Base-by-base conservation (phyloP, 768 basidiomycete species). In the Hydnomerulius pinastri region DNA sequence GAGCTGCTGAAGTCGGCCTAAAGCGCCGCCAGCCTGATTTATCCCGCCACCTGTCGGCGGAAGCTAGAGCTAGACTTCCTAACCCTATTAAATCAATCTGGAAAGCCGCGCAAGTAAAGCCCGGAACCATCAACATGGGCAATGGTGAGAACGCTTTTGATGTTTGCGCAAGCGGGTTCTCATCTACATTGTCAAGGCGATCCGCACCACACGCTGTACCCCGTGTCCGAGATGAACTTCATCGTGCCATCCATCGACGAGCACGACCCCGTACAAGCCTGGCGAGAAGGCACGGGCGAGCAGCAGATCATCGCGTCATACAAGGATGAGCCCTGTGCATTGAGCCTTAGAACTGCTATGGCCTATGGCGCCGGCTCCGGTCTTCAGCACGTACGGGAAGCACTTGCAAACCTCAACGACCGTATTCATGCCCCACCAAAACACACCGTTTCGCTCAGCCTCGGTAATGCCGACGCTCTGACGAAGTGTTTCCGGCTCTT, bases 401-500 rank as follows among this genome's bases (percentile, higher is more conserved):
- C 52, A n/a, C 62, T 75, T 2, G 60, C 67, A 38, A 65, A 67
- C 24, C 60, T 76, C 28, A 75, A 71, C 27, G 49, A 64, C 25
- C 59, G 67, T 27, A 52, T 76, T 30, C 73, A 75, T 43, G 64
- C 69, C 36, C 51, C 67, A 36, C 63, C 65, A 3, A 61, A 64
- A 21, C 61, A 69, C 43, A 59, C 56, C 1, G 62, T 76, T 10
- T 66, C 71, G 8, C 57, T 75, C 3, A 71, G 73, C 24, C 60
- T 72, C 13, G 73, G 73, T 13, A 75, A 73, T 41, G 73, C 73
- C 1, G 73, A 75, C 45, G 72, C 70, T 18, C 65, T 74, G 20
- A 71, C 74, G 6, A 76, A 76, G 41, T 69, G 67, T 6, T 76
- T 71, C 56, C 71, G 72, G 6, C 62, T 76, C 6, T 56, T 76